Evolutionary conservation across 208 protist genomes (phyloP), one percentile per base, ranked within the genome.

Genomic region (Trypanosoma avium): DNA sequence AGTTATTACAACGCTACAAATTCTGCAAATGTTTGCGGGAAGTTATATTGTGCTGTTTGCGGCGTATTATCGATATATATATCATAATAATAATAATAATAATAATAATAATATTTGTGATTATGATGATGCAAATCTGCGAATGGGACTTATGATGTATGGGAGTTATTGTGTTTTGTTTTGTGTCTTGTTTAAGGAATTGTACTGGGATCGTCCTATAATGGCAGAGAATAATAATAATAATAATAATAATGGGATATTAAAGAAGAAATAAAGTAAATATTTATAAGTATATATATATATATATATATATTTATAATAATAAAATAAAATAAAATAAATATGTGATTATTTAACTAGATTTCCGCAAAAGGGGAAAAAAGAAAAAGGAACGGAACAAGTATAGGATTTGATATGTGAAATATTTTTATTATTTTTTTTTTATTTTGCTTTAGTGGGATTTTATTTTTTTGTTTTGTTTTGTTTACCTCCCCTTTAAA

Each of bases 21-120:
- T 96, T 9, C 59, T 84, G 10, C 96, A 98, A 77, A 97, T 98
- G 94, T 82, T 97, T 9, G 68, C 90, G 1, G 93, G 92, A 27
- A 84, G 90, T 45, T 80, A 62, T 17, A 76, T 97, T 21, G 81
- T 84, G 10, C 57, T 66, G 42, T 84, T 83, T 64, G 62, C 63
- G 38, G 30, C 82, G 35, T 83, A 84, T 45, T 67, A 84, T 19
- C 65, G 70, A 52, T 75, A 83, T 47, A 61, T 75, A 78, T n/a
- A n/a, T n/a, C n/a, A n/a, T n/a, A n/a, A n/a, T n/a, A n/a, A n/a
- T n/a, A n/a, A n/a, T n/a, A n/a, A n/a, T n/a, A n/a, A n/a, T n/a
- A n/a, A n/a, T n/a, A n/a, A n/a, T n/a, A n/a, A n/a, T n/a, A n/a
- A n/a, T n/a, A n/a, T n/a, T 32, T 89, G 83, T 30, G 70, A 78